Conservation (phyloP, 352 stramenopile species). For the Globisporangium cylindrosporum region DNA sequence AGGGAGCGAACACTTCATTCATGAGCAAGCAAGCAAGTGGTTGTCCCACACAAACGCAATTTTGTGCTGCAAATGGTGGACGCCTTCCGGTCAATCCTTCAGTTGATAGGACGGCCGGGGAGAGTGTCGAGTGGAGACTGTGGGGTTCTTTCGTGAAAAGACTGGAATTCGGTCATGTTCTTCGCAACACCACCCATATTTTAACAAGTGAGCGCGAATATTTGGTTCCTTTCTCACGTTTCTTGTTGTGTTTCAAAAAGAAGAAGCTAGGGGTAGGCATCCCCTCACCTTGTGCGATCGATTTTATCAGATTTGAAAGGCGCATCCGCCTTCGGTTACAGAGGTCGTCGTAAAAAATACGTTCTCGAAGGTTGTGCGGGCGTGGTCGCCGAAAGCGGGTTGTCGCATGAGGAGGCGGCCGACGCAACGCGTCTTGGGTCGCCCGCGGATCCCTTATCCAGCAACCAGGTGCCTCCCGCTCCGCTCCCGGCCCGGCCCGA, state of each 20-base stretch:
- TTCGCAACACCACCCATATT: neutral
- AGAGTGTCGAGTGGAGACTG: neutral
- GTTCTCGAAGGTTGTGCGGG: neutral
- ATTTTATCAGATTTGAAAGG: neutral
- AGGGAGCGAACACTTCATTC: no score
- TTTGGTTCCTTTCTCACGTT: neutral
- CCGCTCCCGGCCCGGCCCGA: no score
- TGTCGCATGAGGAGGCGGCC: neutral
- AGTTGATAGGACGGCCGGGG: neutral
- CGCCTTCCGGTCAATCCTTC: neutral
- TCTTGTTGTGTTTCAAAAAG: neutral
- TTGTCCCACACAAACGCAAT: neutral
- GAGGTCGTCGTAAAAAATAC: conserved; percentile 1
- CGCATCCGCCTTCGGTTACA: neutral
- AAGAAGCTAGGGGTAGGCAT: neutral
- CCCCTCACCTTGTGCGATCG: no score
- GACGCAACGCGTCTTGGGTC: no score
- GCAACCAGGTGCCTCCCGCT: neutral
- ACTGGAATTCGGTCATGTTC: conserved; percentile 20
- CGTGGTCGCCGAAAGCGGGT: neutral
- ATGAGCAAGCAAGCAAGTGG: no score
- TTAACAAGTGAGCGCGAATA: neutral
- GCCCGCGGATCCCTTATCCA: neutral
- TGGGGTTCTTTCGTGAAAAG: neutral
- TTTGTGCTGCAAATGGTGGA: neutral